These are phyloP conservation scores for Ophiosphaerella korrae DNA, from an alignment of 2,329 filamentous ascomycete species.

Conservation along the genomic window DNA sequence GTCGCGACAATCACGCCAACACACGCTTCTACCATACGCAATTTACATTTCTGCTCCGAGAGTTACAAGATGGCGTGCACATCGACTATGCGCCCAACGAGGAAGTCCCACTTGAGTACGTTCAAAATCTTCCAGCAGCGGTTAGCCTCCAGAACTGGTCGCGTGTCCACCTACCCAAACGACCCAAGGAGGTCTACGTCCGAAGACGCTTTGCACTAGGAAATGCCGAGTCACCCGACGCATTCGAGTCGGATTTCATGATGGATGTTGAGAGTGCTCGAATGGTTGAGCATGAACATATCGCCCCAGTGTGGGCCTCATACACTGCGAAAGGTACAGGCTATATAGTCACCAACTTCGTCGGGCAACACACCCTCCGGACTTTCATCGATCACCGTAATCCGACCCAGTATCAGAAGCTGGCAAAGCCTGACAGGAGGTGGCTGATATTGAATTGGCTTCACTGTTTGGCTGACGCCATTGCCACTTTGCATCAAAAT, in stretches of 20 bases:
- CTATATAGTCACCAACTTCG: constrained; percentile 70
- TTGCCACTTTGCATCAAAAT: constrained; percentile 69
- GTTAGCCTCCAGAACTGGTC: constrained; percentile 55
- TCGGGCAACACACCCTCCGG: constrained; percentile 69
- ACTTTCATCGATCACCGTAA: constrained; percentile 67
- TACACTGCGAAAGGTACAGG: constrained; percentile 68
- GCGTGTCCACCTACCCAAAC: constrained; percentile 69
- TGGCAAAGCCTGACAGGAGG: constrained; percentile 65
- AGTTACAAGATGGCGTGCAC: constrained; percentile 65
- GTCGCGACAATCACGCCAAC: constrained; percentile 67
- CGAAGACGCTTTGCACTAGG: constrained; percentile 64
- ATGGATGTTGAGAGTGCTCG: constrained; percentile 65
- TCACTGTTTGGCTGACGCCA: constrained; percentile 71
- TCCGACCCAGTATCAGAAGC: constrained; percentile 65
- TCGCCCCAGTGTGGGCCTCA: constrained; percentile 73
- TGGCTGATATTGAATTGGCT: constrained; percentile 73
- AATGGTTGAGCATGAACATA: constrained; percentile 67
- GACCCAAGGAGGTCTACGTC: constrained; percentile 62
- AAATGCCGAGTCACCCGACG: constrained; percentile 32
- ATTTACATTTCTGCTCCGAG: constrained; percentile 71
- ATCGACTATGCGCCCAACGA: constrained; percentile 69
- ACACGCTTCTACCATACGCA: constrained; percentile 72
- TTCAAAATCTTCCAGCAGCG: constrained; percentile 62
- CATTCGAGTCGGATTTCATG: constrained; percentile 58
- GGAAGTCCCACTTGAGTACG: constrained; percentile 70